Base-by-base conservation (phyloP, 495 filamentous ascomycete species). In the Neurospora sp. region DNA sequence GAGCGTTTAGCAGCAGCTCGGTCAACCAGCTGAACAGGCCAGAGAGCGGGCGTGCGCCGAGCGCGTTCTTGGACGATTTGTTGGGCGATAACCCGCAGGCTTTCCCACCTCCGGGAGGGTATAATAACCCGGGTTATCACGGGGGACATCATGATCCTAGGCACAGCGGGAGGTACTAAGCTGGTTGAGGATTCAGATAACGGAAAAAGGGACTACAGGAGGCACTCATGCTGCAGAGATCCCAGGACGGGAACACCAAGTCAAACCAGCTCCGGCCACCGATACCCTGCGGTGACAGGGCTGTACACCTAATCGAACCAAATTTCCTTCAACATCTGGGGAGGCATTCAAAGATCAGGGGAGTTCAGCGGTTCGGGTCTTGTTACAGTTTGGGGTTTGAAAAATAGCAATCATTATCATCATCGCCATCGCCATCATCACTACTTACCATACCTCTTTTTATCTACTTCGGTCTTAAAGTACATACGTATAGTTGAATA, bases 11-110 rank as follows among this genome's bases (percentile, higher is more conserved):
- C 73, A 88, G 86, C 31, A 96, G 89, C 78, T 91, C 88, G 42
- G 77, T 96, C 72, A 92, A 91, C 77, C 54, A 62, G 54, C 80
- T 93, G 69, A 89, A 85, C 76, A 83, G 88, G 31, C 88, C 90
- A n/a, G 86, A 87, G 27, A 89, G 90, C 62, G 90, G 89, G 44
- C 86, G 96, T 48, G 93, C 94, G 38, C 96, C 96, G 12, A 97
- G 94, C 81, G 92, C 94, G 54, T 97, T 94, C 79, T 82, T 99
- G 54, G 95, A 99, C 73, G 96, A 98, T 84, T 77, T 99, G 73
- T 92, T 99, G 79, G 94, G 94, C 71, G 86, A 86, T 39, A 79
- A 83, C 66, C 78, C 79, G 9, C 80, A 81, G 35, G 70, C 74
- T 44, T 83, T 84, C 72, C 83, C 76, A 12, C 76, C 83, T 27